Evolutionary conservation across 2,329 filamentous ascomycete genomes (phyloP), one percentile per base, ranked within the genome.

Genomic region (Fusarium tanahbumbuense): DNA sequence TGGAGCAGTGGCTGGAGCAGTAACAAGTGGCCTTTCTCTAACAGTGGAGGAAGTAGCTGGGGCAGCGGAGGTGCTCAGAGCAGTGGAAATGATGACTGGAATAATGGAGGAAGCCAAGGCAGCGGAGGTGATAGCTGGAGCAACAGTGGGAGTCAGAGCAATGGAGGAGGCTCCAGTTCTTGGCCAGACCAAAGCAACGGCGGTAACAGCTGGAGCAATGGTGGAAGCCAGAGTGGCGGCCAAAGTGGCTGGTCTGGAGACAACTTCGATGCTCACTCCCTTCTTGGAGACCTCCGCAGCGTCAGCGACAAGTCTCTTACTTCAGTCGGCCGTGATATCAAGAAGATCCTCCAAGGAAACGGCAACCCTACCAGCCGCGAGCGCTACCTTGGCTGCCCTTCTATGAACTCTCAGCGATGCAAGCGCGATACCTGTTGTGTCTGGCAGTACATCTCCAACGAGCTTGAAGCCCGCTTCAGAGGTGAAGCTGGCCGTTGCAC

Each of bases 361-460:
- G 76, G 74, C 15, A 71, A 75, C 54, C 72, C 76, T 8, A 76
- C 75, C 22, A 74, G 74, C 34, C 49, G 71, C 22, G 76, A 75
- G 7, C 57, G 64, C 2, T 74, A 77, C 30, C 50, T 72, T 28
- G 48, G 73, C 16, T 74, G 71, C 32, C 76, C 78, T 9, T 52
- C 65, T 2, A 69, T 72, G 44, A 63, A 70, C 60, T 66, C 63
- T 2, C 46, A 18, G 6, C 75, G 71, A 3, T 83, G 81, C 66
- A 71, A 69, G 40, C 64, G 74, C 20, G 82, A 84, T 49, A 80
- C 81, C 2, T 84, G 83, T 74, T 84, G 82, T 62, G 76, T 83
- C 28, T 84, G 82, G 83, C 78, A 81, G 62, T 78, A 82, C 72
- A 79, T 84, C 56, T 77, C 79, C 16, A 74, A 79, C 46, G 80